A percentile compares a stretch with the other conserved stretches of the same genome.
Conservation (phyloP, 208 protist species). For the Crithidia expoeki region DNA sequence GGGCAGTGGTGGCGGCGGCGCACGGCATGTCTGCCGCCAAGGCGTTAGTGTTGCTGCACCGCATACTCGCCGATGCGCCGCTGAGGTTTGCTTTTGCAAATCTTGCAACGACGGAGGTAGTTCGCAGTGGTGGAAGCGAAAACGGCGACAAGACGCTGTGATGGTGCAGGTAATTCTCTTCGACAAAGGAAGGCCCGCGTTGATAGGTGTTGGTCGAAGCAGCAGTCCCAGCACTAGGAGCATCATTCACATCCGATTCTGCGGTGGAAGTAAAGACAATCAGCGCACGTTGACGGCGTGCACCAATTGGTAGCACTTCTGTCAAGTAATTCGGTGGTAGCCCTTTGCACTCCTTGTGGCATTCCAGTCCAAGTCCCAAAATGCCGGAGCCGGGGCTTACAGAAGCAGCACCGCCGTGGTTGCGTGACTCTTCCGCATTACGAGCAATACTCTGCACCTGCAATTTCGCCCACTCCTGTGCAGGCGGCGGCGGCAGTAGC, state of each 20-base stretch:
- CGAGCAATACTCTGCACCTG: constrained; percentile 33
- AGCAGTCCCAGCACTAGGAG: background rate
- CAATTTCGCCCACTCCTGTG: constrained; percentile 49
- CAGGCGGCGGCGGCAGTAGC: constrained; percentile 53
- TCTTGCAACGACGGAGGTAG: background rate
- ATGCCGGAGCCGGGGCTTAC: background rate
- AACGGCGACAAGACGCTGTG: background rate
- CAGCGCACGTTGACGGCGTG: constrained; percentile 36
- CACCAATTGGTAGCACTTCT: constrained; percentile 50
- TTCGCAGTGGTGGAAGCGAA: background rate
- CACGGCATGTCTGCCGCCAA: background rate
- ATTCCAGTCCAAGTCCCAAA: constrained; percentile 45
- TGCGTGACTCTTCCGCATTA: constrained; percentile 3
- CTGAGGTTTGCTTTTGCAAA: background rate
- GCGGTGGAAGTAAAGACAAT: constrained; percentile 19
- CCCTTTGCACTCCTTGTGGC: constrained; percentile 59
- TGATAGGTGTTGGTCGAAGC: background rate
- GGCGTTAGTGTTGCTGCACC: background rate
- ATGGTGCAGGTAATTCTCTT: background rate
- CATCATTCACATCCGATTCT: background rate
- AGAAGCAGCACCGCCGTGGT: background rate
- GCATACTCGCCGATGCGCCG: background rate
- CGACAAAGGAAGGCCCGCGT: background rate
- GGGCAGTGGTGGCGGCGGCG: background rate
- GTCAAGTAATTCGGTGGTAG: constrained; percentile 63